Evolutionary conservation across 2,329 filamentous ascomycete species (phyloP), one percentile per base, ranked within the genome.

Genomic region (Cladosporium oxysporum): DNA sequence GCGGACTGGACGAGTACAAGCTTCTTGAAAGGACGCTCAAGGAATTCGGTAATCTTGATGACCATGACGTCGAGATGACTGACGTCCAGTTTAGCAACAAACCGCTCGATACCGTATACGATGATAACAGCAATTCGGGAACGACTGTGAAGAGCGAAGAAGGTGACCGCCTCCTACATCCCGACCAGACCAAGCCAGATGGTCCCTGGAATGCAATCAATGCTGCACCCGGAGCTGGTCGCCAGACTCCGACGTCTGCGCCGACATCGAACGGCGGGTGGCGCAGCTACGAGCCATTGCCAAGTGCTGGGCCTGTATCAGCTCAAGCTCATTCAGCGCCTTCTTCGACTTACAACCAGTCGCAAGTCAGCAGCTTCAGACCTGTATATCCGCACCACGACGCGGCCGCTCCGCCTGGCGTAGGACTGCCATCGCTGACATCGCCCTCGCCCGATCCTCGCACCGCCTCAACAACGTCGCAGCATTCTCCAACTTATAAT

Each of bases 1-100:
- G 84, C 37, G 86, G 83, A 1, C 75, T 86, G 3, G 84, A 86
- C 67, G 84, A 87, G 69, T 88, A 84, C 75, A 82, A 81, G 67
- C 75, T 80, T 11, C 74, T 79, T 14, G 78, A 79, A 66, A 72
- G 73, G 21, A 73, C 71, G 0, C 66, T 80, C 21, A 73, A 72
- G 28, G 76, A 79, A 23, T 77, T 79, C 64, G 74, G 75, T 29
- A 73, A 72, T 35, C 69, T 77, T 12, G 75, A 77, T 33, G 74
- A 77, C 63, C 73, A 76, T 23, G 77, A 79, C 64, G 53, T 76
- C 5, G 77, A 79, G 60, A 78, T 79, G 76, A 71, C 69, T 12
- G 70, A 70, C 18, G 64, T 63, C 3, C 58, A 61, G 14, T 59
- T 50, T 12, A 59, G 68, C 29, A 69, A 69, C 18, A 69, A 67